Evolutionary conservation across 305 asterid species (phyloP).

Genomic region (Fraxinus velutina): DNA sequence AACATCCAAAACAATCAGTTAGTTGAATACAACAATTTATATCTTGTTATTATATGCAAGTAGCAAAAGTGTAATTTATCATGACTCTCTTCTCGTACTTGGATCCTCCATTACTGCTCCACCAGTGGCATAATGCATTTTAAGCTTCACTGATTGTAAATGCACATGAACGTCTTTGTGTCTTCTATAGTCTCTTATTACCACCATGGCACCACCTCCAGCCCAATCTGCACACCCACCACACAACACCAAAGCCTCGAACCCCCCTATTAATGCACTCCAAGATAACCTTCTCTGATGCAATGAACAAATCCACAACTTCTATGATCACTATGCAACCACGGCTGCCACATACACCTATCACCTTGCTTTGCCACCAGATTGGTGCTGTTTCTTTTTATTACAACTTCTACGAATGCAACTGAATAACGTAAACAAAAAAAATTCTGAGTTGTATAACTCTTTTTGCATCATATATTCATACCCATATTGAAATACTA

Average conservation of each 20-base stretch:
- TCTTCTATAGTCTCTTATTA: neutral
- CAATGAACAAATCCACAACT: neutral
- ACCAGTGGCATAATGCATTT: neutral
- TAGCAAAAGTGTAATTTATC: neutral
- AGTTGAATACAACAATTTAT: neutral
- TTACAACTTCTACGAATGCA: neutral
- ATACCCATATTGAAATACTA: neutral
- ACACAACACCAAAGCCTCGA: neutral
- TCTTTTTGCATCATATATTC: neutral
- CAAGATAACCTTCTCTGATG: neutral
- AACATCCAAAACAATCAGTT: neutral
- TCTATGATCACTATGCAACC: neutral
- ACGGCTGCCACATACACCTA: neutral
- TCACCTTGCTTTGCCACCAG: neutral
- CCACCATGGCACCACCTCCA: neutral
- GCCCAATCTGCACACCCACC: neutral
- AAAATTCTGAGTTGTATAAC: neutral
- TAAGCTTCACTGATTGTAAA: neutral
- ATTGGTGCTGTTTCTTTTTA: neutral
- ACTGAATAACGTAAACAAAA: neutral
- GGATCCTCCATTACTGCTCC: neutral
- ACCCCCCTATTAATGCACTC: neutral
- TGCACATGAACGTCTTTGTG: neutral
- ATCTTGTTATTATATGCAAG: neutral
- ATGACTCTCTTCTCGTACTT: neutral